Conservation (phyloP, 352 stramenopile genomes). For the Phytopythium oedochilum region DNA sequence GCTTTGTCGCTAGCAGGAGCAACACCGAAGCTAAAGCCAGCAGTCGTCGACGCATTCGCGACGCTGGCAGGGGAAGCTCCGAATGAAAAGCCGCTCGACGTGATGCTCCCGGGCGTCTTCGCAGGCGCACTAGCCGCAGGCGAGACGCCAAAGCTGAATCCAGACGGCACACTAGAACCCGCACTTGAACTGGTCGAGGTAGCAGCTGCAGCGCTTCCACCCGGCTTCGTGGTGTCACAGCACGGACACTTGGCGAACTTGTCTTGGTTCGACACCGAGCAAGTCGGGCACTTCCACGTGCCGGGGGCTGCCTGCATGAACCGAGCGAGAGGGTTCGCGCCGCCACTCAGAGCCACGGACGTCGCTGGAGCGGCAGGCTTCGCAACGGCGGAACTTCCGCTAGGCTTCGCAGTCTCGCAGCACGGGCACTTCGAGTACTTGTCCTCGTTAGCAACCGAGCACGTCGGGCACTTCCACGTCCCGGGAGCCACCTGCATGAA, state of each 20-base stretch:
- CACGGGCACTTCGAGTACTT: constrained; percentile 70
- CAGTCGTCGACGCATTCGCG: background rate
- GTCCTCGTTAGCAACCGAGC: constrained; percentile 59
- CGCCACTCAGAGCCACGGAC: background rate
- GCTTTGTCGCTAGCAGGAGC: constrained; percentile 1
- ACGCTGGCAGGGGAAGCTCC: constrained; percentile 6
- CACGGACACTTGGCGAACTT: constrained; percentile 70
- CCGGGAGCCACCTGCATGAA: constrained; percentile 63
- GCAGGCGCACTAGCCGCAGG: constrained; percentile 10
- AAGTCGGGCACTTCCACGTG: constrained; percentile 81
- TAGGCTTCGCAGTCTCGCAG: constrained; percentile 48
- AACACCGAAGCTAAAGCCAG: constrained; percentile 4
- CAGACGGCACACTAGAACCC: constrained; percentile 5
- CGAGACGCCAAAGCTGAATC: constrained; percentile 43
- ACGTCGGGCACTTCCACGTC: constrained; percentile 79
- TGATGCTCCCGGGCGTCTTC: constrained; percentile 15
- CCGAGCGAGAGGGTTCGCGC: constrained; percentile 42
- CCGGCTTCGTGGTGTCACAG: constrained; percentile 45
- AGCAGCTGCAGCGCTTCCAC: constrained; percentile 11
- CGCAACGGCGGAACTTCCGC: constrained; percentile 4
- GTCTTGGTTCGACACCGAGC: constrained; percentile 58
- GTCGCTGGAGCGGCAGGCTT: background rate
- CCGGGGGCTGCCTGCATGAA: constrained; percentile 66
- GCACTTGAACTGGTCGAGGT: constrained; percentile 16
- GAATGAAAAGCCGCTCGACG: constrained; percentile 26